Evolutionary conservation across 2,329 filamentous ascomycete species (phyloP).

Genomic region (Tricladium varicosporioides): DNA sequence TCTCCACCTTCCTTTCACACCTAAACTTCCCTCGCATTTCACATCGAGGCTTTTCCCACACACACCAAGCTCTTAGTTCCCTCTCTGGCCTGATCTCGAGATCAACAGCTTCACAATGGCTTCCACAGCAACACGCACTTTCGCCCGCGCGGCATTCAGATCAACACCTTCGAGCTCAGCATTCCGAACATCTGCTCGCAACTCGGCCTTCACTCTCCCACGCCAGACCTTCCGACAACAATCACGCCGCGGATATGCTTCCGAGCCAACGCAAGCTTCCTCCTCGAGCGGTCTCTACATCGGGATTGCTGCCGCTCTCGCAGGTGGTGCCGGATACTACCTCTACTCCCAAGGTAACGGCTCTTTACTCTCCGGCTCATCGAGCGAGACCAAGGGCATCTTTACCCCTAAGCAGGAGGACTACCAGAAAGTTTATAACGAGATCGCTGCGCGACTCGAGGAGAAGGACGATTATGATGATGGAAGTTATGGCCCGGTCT

Average conservation of each 20-base stretch:
- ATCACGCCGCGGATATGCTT: slow-evolving; percentile 77
- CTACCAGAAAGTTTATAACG: slow-evolving; percentile 94
- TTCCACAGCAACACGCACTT: slow-evolving; percentile 35
- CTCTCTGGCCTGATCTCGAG: slow-evolving; percentile 3
- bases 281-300: slow-evolving; percentile 52
- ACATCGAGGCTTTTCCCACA: not conserved
- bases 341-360: slow-evolving; percentile 59
- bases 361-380: slow-evolving; percentile 33
- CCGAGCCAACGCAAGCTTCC: slow-evolving; percentile 61
- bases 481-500: slow-evolving; percentile 89
- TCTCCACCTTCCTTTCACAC: not conserved
- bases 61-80: not conserved
- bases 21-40: not conserved
- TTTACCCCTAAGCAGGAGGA: slow-evolving; percentile 79
- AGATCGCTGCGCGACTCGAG: slow-evolving; percentile 74
- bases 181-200: slow-evolving; percentile 57
- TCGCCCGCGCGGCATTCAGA: slow-evolving; percentile 38
- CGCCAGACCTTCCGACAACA: slow-evolving; percentile 71
- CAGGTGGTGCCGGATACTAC: slow-evolving; percentile 64
- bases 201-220: slow-evolving; percentile 54
- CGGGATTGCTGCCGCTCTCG: slow-evolving; percentile 55
- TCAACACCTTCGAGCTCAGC: slow-evolving; percentile 43
- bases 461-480: slow-evolving; percentile 96
- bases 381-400: slow-evolving; percentile 45
- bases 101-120: slow-evolving; percentile 33